Percentiles rank a stretch among this genome's conserved stretches.
Conservation (phyloP, 495 filamentous ascomycete genomes). For the Evernia prunastri region DNA sequence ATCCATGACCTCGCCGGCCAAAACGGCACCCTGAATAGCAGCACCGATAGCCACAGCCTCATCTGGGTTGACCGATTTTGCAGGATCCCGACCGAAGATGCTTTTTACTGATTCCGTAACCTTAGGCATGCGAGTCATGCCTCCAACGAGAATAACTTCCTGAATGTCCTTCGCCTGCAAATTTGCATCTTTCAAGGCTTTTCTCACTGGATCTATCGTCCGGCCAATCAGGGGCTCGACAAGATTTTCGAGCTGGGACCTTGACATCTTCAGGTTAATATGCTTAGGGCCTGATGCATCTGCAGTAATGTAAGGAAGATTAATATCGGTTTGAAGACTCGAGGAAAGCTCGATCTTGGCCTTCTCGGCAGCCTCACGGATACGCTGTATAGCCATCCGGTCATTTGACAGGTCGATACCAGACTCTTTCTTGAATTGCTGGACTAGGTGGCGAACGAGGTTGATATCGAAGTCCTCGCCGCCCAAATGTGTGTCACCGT, state of each 20-base stretch:
- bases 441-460: conserved; percentile 89
- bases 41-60: conserved; percentile 99
- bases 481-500: conserved; percentile 96
- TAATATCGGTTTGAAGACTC: conserved; percentile 94
- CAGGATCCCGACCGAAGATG: conserved; percentile 95
- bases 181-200: conserved; percentile 95
- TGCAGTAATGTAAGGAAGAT: conserved; percentile 97
- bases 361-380: conserved; percentile 99
- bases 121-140: conserved; percentile 99
- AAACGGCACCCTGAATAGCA: conserved; percentile 94
- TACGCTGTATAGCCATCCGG: conserved; percentile 98
- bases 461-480: conserved; percentile 98
- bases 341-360: conserved; percentile 99
- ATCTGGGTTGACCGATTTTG: conserved; percentile 98
- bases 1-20: conserved; percentile 94
- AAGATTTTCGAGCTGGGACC: conserved; percentile 85
- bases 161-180: conserved; percentile 94
- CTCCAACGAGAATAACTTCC: conserved; percentile 97
- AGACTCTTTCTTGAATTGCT: conserved; percentile 93
- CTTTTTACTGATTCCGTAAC: conserved; percentile 94
- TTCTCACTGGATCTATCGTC: conserved; percentile 88
- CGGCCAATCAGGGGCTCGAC: conserved; percentile 85
- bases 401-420: conserved; percentile 86
- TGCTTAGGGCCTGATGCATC: conserved; percentile 92
- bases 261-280: conserved; percentile 92